Percentiles rank a stretch among this genome's conserved stretches.
Evolutionary conservation across 768 basidiomycete genomes (phyloP).

Genomic region (Cystofilobasidium bisporidii): DNA sequence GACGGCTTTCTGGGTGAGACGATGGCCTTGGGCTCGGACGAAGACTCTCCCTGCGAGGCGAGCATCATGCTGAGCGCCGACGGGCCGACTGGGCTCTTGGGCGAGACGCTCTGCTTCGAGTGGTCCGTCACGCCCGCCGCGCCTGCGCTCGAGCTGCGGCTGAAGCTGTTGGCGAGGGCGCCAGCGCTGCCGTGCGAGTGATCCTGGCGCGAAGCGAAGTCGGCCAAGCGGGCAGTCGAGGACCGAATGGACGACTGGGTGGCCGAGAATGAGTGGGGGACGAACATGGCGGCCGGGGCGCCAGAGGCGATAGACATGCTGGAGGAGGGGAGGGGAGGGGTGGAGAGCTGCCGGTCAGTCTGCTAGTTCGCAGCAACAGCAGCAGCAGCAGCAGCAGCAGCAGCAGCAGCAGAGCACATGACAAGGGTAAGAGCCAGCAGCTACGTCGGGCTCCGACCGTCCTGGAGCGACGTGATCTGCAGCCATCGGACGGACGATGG

Average conservation of each 20-base stretch:
- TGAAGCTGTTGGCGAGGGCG: not conserved
- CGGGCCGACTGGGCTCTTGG: not conserved
- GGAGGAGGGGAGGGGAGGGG: not conserved
- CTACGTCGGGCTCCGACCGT: not conserved
- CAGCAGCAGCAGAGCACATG: too few species aligned
- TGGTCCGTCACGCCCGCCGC: not conserved
- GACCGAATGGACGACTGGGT: constrained; percentile 24
- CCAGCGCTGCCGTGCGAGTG: not conserved
- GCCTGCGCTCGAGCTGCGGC: not conserved
- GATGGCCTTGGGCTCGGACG: not conserved
- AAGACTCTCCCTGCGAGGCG: not conserved
- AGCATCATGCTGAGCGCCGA: constrained; percentile 20
- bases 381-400: too few species aligned
- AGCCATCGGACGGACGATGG: too few species aligned
- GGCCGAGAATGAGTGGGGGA: constrained; percentile 19
- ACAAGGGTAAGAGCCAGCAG: not conserved
- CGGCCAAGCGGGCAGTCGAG: constrained; percentile 26
- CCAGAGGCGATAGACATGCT: constrained; percentile 9
- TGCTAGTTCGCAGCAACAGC: too few species aligned
- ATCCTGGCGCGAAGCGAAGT: constrained; percentile 13
- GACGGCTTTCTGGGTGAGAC: not conserved
- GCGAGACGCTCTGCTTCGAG: not conserved
- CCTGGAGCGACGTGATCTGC: too few species aligned
- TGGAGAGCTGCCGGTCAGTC: too few species aligned
- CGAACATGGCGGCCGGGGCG: not conserved